phyloP scores from a whole-genome alignment of 1,139 yeast genomes.

The Candida tetrigidarum region DNA sequence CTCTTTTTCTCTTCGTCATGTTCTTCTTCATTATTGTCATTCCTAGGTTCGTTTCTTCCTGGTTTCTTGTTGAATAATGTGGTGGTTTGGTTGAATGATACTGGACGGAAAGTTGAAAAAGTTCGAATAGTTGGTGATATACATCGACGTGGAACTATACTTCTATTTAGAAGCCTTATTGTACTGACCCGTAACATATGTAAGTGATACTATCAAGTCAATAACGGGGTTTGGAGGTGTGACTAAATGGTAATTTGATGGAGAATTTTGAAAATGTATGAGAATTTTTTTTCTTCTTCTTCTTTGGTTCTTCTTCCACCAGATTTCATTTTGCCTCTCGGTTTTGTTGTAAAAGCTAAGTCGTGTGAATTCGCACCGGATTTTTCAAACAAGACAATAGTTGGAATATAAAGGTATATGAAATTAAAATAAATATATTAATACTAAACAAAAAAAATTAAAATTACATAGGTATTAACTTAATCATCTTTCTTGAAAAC shows the following conservation, averaged over 20 bases:
- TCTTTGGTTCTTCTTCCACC: too few species aligned
- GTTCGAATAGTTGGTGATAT: slow-evolving; percentile 3
- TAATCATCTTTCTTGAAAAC: slow-evolving; percentile 6
- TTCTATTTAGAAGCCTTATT: slow-evolving; percentile 12
- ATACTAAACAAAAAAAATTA: not conserved
- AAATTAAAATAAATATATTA: not conserved
- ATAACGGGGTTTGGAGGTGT: slow-evolving; percentile 5
- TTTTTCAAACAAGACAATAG: too few species aligned
- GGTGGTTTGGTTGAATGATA: slow-evolving; percentile 2
- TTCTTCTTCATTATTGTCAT: slow-evolving; percentile 15
- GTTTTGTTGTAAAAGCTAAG: not conserved
- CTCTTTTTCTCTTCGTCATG: slow-evolving; percentile 17
- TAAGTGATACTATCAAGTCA: too few species aligned
- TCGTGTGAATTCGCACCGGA: not conserved
- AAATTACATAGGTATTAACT: not conserved
- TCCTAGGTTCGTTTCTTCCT: slow-evolving; percentile 8
- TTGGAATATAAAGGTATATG: not conserved
- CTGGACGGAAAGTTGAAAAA: not conserved
- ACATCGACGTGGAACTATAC: slow-evolving; percentile 2
- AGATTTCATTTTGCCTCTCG: not conserved
- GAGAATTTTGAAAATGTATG: not conserved
- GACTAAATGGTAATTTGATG: too few species aligned
- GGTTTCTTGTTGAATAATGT: slow-evolving; percentile 9
- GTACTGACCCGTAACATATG: slow-evolving; percentile 12
- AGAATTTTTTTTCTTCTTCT: not conserved